These are phyloP conservation scores for Coelastrella sp. DNA, from an alignment of 139 green algal genomes.

Conservation along the genomic window DNA sequence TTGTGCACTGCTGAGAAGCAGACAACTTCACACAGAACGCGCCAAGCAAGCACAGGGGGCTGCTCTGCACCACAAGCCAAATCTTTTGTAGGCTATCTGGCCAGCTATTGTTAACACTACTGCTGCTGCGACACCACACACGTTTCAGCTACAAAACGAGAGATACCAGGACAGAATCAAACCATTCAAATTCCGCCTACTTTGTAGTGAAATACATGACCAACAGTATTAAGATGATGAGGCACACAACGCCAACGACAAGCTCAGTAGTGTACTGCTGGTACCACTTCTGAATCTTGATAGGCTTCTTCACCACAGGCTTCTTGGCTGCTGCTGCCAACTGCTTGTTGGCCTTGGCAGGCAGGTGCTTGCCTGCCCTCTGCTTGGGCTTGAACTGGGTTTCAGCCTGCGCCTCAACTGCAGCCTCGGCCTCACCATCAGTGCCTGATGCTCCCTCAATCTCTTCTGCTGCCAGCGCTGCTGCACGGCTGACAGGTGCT, in stretches of 20 bases:
- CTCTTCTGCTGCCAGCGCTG: background rate
- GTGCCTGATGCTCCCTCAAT: slow-evolving; percentile 19
- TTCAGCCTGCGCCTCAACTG: background rate
- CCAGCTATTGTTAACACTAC: no score
- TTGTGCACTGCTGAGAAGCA: no score
- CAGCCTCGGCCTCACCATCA: slow-evolving; percentile 8
- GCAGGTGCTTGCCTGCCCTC: slow-evolving; percentile 11
- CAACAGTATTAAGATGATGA: slow-evolving; percentile 17
- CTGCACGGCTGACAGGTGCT: background rate
- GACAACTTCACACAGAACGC: no score
- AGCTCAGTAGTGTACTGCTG: slow-evolving; percentile 37
- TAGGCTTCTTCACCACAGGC: slow-evolving; percentile 15
- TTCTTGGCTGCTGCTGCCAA: background rate
- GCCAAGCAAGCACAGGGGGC: no score
- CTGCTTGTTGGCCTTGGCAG: slow-evolving; percentile 20
- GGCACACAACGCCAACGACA: background rate
- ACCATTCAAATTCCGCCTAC: background rate
- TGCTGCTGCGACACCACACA: no score
- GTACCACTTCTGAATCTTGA: slow-evolving; percentile 18
- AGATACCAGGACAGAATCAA: background rate
- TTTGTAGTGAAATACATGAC: slow-evolving; percentile 29
- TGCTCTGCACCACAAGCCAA: no score
- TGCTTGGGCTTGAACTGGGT: background rate
- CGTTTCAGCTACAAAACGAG: no score
- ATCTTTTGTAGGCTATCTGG: no score